Base-by-base conservation (phyloP, 768 basidiomycete species). In the Mycena sanguinolenta region DNA sequence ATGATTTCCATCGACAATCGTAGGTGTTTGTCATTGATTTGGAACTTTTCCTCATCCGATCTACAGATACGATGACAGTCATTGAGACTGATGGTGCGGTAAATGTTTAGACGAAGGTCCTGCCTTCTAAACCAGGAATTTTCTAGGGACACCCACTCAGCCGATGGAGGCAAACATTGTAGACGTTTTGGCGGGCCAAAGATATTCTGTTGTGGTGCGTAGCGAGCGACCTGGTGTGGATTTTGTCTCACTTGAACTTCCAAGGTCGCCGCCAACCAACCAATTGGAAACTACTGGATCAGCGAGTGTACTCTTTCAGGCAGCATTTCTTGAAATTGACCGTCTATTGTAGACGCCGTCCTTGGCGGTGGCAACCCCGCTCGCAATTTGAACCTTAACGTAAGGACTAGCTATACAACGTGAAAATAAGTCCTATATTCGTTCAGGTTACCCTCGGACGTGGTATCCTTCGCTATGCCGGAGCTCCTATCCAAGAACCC, bases 241-340 rank as follows among this genome's bases (percentile, higher is more conserved):
- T 52, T n/a, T 57, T 36, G 36, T 63, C 64, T 63, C 39, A 49
- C 54, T 36, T 19, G 44, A 77, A n/a, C 14, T 69, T 27, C 39
- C 19, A 13, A 78, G 76, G 14, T 50, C 23, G 13, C 49, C 4
- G 49, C 49, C 2, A 50, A 50, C 23, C 49, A 50, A 12, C 76
- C 82, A 0, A 77, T 87, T 0, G 82, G 66, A 4, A 88, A 87
- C 75, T 88, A 87, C 75, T 87, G 86, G 80, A 77, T 86, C 71
- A 82, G 80, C 61, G 80, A 78, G 42, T 81, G 75, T n/a, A 81
- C 77, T 28, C 78, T 75, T 19, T 82, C n/a, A n/a, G n/a, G n/a
- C n/a, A n/a, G n/a, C n/a, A n/a, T 10, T 23, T 25, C 21, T 27
- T 16, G 16, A 21, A 27, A 27, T 32, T 42, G 19, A 9, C 49